Evolutionary conservation across 495 filamentous ascomycete genomes (phyloP).

Genomic region (Pyrenula aspistea): DNA sequence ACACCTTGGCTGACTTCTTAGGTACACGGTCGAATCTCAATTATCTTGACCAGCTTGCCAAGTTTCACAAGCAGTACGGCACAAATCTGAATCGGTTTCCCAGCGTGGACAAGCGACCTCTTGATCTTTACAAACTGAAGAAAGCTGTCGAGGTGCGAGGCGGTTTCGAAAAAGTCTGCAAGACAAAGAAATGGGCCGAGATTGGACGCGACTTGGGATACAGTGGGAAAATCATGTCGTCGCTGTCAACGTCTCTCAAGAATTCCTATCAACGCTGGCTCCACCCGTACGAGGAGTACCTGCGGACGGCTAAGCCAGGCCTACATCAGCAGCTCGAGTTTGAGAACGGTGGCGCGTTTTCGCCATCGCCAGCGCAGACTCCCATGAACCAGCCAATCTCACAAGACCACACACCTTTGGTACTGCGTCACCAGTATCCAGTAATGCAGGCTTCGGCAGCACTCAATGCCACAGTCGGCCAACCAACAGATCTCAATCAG

Average conservation of each 20-base stretch:
- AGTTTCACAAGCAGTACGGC: constrained; percentile 95
- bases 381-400: constrained; percentile 62
- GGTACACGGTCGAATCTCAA: constrained; percentile 91
- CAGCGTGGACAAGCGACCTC: constrained; percentile 92
- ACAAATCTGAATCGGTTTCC: constrained; percentile 88
- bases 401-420: constrained; percentile 55
- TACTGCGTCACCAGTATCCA: constrained; percentile 54
- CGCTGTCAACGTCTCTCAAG: constrained; percentile 95
- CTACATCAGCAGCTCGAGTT: constrained; percentile 90
- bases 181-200: constrained; percentile 97
- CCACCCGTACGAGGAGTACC: constrained; percentile 91
- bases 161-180: constrained; percentile 92
- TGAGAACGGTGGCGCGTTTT: constrained; percentile 86
- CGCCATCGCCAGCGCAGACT: constrained; percentile 79
- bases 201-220: constrained; percentile 95
- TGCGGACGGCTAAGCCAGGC: constrained; percentile 85
- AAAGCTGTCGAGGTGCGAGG: constrained; percentile 91
- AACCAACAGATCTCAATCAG: constrained; percentile 27
- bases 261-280: constrained; percentile 97
- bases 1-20: constrained; percentile 32
- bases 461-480: constrained; percentile 53
- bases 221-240: constrained; percentile 99
- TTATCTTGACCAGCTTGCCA: constrained; percentile 87
- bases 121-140: constrained; percentile 92
- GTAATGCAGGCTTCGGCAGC: constrained; percentile 55